Base-by-base conservation (phyloP, 1,284 basidiomycete genomes). In the Singerocomus inundabilis region DNA sequence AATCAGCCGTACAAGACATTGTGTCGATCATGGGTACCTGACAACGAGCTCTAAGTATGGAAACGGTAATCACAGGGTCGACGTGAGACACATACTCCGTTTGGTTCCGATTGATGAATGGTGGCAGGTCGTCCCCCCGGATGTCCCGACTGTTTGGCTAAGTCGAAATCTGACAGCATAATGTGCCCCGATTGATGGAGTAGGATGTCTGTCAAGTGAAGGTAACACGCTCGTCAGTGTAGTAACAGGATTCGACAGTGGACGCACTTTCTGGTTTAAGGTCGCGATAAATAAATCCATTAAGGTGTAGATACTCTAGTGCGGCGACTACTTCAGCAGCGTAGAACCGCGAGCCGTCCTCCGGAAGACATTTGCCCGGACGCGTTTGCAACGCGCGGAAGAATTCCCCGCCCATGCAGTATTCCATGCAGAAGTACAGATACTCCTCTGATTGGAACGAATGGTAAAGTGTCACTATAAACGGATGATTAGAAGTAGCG, bases 351-450 rank as follows among this genome's bases (percentile, higher is more conserved):
- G 96, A 91, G 34, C 92, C 93, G 56, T 98, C 94, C 73, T 99
- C 97, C 25, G 91, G 75, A 16, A 99, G 80, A 70, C 97, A 98
- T 68, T 96, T 98, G 39, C 93, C 94, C 4, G 96, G 97, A 52
- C 93, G 80, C 38, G 91, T 93, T 70, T 98, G 94, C 56, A 98
- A 74, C 10, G 96, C 94, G 30, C 97, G 87, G 80, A 99, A 99
- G 75, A 99, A 99, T 69, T 99, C 96, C 53, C 96, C 96, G 36
- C 96, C 96, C 90, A 97, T 96, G 74, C 97, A 99, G 73, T 98
- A 99, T 71, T 96, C 94, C 87, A 97, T 95, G 73, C 93, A 97
- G 70, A 97, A 95, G 72, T 97, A 98, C 29, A 98, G 81, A 71
- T 95, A 96, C 55, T 92, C 89, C 59, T 93, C 90, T n/a, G 93